phyloP scores from a whole-genome alignment of 2,329 filamentous ascomycete species.

The Fusarium bactridioides region DNA sequence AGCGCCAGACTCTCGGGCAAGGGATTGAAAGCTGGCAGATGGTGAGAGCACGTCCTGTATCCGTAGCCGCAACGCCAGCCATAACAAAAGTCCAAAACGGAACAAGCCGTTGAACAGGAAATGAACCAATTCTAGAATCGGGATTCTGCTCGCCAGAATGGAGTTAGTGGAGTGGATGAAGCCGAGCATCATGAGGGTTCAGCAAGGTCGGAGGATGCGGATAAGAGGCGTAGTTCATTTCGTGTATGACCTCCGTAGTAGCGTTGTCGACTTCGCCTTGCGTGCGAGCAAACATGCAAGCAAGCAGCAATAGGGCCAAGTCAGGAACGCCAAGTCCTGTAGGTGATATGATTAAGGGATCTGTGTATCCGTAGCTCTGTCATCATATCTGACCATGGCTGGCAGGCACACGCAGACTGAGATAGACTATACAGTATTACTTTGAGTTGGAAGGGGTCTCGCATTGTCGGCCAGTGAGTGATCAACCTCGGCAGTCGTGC shows the following conservation, averaged over 20 bases:
- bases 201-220: slow-evolving; percentile 14
- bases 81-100: slow-evolving; percentile 25
- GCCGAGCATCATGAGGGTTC: slow-evolving; percentile 7
- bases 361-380: neutral
- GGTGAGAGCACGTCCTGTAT: neutral
- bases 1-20: slow-evolving; percentile 32
- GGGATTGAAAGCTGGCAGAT: slow-evolving; percentile 23
- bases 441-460: slow-evolving; percentile 17
- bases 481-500: slow-evolving; percentile 24
- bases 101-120: slow-evolving; percentile 20
- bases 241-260: neutral
- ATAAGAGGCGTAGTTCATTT: slow-evolving; percentile 17
- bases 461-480: slow-evolving; percentile 12
- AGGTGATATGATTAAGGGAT: neutral
- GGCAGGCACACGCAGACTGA: neutral
- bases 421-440: neutral
- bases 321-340: neutral
- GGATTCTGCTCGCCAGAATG: slow-evolving; percentile 22
- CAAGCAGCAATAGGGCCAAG: neutral
- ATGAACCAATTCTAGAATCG: slow-evolving; percentile 24
- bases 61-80: neutral
- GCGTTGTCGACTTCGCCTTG: slow-evolving; percentile 1
- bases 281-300: neutral
- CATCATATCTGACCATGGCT: neutral
- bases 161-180: slow-evolving; percentile 28